Base-by-base conservation (phyloP, 352 stramenopile species). In the Phytophthora palmivora region DNA sequence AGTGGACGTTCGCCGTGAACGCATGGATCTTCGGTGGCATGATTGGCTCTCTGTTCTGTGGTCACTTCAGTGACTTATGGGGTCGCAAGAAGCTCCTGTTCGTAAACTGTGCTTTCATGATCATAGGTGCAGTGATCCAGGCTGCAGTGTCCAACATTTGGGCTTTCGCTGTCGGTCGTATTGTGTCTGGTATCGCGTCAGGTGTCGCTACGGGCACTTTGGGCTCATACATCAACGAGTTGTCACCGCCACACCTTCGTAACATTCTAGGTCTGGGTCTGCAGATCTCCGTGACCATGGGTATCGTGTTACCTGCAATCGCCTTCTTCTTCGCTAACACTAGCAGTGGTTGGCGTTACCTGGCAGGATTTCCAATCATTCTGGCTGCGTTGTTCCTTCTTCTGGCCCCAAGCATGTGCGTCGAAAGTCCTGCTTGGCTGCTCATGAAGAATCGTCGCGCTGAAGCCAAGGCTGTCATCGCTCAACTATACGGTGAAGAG, bases 271-370 rank as follows among this genome's bases (percentile, higher is more conserved):
- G 57, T 21, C 48, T 68, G 21, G 66, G 72, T 32, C 63, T 84
- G 50, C 77, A 87, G 37, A 74, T 82, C 32, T 75, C 70, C 4
- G 64, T 87, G 51, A 74, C 65, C 2, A 70, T 83, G 52, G 75
- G 75, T 19, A 78, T 84, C 38, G 49, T 87, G 4, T n/a, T 80
- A 0, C 73, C 82, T 37, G 70, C 52, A 1, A 67, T 73, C n/a
- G 70, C 74, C 4, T 86, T 88, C 70, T 88, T 84, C 72, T 81
- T 84, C 52, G 69, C 71, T 24, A 72, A 82, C 69, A 82, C 77
- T 3, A 70, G 60, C 48, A 64, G 58, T 8, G 78, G 74, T 12
- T 89, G 80, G 79, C 58, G 58, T 11, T 67, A 62, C 42, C 42
- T 67, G 2, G 34, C 58, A 3, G 58, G 58, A 11, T 67, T 84